Base-by-base conservation (phyloP, 2,329 filamentous ascomycete species). In the Epichloe brachyelytri region DNA sequence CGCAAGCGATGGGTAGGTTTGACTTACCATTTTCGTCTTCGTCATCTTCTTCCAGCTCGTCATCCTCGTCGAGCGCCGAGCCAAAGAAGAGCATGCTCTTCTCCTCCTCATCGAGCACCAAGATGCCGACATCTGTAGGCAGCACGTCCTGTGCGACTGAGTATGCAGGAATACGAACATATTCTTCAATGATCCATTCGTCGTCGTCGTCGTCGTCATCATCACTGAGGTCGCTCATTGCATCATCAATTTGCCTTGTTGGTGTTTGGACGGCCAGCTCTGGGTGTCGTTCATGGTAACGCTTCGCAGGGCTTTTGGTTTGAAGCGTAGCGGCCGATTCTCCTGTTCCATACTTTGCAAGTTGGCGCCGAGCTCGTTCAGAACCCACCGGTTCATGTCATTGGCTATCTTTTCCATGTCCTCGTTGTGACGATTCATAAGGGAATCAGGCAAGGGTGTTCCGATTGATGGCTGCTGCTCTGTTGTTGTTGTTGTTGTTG, bases 121-220 rank as follows among this genome's bases (percentile, higher is more conserved):
- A 62, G 37, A 81, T 63, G 11, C 78, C 78, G 6, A 83, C 71
- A 44, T 73, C 74, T 26, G 75, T 70, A 0, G 73, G 69, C 7
- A 67, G 64, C 3, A 78, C 69, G 14, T 73, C 66, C 10, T 71
- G 62, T 15, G 69, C 68, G 52, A 81, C 66, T 26, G 68, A 69
- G 52, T 73, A 71, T 3, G 71, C 75, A 2, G 79, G 77, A 17
- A 83, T 72, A 37, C 80, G 79, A 49, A 82, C 71, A 58, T 84
- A 84, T 40, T 80, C 82, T 53, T 83, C 80, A 43, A 81, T 75
- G 30, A 84, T 70, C 66, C 82, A 84, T 49, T 83, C 79, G 3
- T 72, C 71, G 17, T 78, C 77, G 52, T 75, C 66, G 19, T 66
- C 65, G 14, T 76, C 74, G 12, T 76, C 73, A 17, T 68, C 70